These are phyloP conservation scores for Tolypocladium guangdongense DNA, from an alignment of 2,329 filamentous ascomycete species.

Conservation along the genomic window DNA sequence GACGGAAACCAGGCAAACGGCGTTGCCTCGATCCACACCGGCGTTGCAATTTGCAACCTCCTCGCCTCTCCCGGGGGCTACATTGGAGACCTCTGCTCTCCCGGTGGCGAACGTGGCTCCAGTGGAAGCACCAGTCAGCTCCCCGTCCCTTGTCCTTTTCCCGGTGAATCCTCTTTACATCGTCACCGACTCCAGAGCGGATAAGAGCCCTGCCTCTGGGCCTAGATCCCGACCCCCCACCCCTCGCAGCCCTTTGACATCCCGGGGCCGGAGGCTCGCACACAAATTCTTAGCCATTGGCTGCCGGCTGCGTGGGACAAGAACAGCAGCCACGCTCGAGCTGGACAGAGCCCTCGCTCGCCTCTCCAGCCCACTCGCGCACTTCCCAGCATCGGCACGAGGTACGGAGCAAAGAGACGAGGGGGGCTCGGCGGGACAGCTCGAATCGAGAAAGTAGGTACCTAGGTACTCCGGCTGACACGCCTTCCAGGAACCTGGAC, in stretches of 20 bases:
- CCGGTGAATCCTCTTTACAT: background rate
- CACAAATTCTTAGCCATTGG: background rate
- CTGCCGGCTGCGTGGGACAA: background rate
- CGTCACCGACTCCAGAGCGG: background rate
- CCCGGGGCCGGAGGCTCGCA: background rate
- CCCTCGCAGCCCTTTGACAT: background rate
- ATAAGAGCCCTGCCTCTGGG: background rate
- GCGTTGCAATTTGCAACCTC: background rate
- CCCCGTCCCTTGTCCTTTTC: no score
- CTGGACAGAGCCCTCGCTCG: background rate
- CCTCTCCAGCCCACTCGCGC: background rate
- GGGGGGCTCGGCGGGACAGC: background rate
- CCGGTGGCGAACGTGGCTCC: background rate
- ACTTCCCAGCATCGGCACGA: background rate
- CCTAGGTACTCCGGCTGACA: background rate
- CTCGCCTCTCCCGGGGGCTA: background rate
- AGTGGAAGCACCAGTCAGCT: background rate
- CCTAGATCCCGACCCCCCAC: no score
- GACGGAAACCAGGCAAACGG: background rate
- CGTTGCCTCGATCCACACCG: background rate
- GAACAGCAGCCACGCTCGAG: background rate
- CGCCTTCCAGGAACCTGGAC: background rate
- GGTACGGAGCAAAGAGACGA: background rate
- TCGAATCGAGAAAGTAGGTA: background rate
- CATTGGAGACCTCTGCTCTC: background rate